Evolutionary conservation across 257 asterid genomes (phyloP), one percentile per base, ranked within the genome.

Genomic region (Solanum lycopersicoides): DNA sequence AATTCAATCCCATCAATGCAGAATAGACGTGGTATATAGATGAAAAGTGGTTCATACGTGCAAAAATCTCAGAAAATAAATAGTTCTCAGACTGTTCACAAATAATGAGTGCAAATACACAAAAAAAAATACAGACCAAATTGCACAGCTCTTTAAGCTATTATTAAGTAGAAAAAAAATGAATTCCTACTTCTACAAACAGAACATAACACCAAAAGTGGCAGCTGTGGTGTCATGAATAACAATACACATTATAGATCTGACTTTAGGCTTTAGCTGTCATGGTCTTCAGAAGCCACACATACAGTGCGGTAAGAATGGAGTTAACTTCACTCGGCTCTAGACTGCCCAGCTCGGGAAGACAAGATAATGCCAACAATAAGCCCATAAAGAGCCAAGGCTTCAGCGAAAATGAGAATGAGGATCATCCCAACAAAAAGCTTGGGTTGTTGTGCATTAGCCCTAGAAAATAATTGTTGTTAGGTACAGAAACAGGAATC

Each of bases 381-480:
- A 45, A 94, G 95, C 85, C 97, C 97, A 23, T 94, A 94, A 63
- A 94, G 95, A 14, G 95, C 97, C 91, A 94, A 79, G 82, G 96
- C 96, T 92, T 94, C 96, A 65, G 95, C 96, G 15, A 94, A 94
- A 87, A 94, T 94, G 86, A 94, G 95, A 92, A 94, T 94, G 65
- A 94, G 95, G 90, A 94, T 94, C 97, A 94, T 93, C 71, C 97
- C 95, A n/a, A 94, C 97, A 25, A 94, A 94, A 73, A 93, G 97
- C 91, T 93, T 94, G 12, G 95, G 95, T 87, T 94, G 95, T 87
- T 94, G 97, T 83, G 97, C 97, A 71, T 91, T 94, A 73, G 97
- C 95, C 93, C 97, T 94, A 93, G 87, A 89, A 87, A 60, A 77
- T 77, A 4, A 28, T 77, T 2, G 83, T 44, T 25, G 41, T 77